A percentile compares a stretch with the other conserved stretches of the same genome.
These are phyloP conservation scores for Penicillium sp. DNA, from an alignment of 2,329 filamentous ascomycete genomes.

Conservation along the genomic window DNA sequence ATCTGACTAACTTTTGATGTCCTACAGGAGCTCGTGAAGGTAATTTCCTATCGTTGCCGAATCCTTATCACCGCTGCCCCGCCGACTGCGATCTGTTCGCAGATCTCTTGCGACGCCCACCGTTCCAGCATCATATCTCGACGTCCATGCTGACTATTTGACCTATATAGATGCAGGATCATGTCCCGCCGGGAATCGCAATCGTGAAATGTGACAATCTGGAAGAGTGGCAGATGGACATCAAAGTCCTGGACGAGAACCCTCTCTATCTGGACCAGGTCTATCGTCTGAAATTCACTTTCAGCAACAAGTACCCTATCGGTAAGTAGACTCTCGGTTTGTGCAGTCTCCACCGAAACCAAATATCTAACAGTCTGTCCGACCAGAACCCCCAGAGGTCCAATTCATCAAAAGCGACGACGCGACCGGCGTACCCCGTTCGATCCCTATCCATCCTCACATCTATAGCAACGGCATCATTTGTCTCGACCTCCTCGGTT, in stretches of 20 bases:
- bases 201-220: conserved; percentile 81
- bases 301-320: conserved; percentile 84
- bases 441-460: conserved; percentile 92
- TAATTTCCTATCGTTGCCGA: conserved; percentile 30
- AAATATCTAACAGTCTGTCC: not conserved
- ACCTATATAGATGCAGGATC: conserved; percentile 54
- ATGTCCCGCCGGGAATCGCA: conserved; percentile 68
- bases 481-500: conserved; percentile 87
- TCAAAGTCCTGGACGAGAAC: conserved; percentile 84
- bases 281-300: conserved; percentile 85
- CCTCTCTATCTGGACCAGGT: conserved; percentile 79
- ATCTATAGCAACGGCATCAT: conserved; percentile 99
- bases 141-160: not conserved
- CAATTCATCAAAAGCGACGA: conserved; percentile 69
- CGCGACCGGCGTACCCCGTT: conserved; percentile 45
- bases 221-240: conserved; percentile 89
- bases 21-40: conserved; percentile 57
- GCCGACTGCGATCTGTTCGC: not conserved
- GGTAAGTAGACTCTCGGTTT: conserved; percentile 55
- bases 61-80: not conserved
- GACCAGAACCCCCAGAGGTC: conserved; percentile 89
- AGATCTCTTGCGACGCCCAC: not conserved
- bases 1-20: conserved; percentile 23
- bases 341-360: not conserved
- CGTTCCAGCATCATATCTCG: not conserved